Evolutionary conservation across 163 green algal genomes (phyloP).

Genomic region (Volvox carteri): DNA sequence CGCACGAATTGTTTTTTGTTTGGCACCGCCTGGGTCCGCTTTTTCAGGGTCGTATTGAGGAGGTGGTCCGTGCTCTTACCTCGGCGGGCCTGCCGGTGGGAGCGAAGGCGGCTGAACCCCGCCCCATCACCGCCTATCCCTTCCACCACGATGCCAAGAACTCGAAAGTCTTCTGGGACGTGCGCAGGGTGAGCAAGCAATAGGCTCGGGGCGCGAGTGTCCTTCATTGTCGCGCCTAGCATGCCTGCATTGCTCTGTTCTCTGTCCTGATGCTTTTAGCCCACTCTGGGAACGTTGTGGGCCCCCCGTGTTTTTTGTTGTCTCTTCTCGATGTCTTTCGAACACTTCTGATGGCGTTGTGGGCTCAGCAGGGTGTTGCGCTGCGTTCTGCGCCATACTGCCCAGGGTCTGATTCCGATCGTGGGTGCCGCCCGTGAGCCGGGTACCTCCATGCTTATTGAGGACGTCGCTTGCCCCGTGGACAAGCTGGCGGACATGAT

Average conservation of each 20-base stretch:
- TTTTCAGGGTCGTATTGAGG: slow-evolving; percentile 42
- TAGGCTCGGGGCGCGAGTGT: too few species aligned
- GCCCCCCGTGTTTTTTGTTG: too few species aligned
- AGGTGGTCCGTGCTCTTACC: slow-evolving; percentile 81
- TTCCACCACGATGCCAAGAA: slow-evolving; percentile 90
- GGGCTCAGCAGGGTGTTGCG: too few species aligned
- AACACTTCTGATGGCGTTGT: too few species aligned
- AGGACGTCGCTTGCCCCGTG: slow-evolving; percentile 97
- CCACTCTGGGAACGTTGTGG: too few species aligned
- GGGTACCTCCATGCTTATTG: slow-evolving; percentile 96
- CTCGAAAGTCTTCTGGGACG: slow-evolving; percentile 96
- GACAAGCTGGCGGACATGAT: slow-evolving; percentile 98
- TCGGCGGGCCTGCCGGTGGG: slow-evolving; percentile 82
- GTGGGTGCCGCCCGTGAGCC: slow-evolving; percentile 92
- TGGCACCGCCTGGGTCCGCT: too few species aligned
- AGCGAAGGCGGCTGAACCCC: slow-evolving; percentile 69
- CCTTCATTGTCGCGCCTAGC: too few species aligned
- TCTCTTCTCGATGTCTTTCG: too few species aligned
- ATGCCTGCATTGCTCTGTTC: too few species aligned
- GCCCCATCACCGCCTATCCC: slow-evolving; percentile 79
- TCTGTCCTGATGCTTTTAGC: too few species aligned
- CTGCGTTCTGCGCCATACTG: too few species aligned
- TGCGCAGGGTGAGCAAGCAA: slow-evolving; percentile 87
- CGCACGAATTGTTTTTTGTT: too few species aligned
- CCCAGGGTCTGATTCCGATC: slow-evolving; percentile 50